phyloP scores from a whole-genome alignment of 352 stramenopile species.

The Phytopythium vexans region DNA sequence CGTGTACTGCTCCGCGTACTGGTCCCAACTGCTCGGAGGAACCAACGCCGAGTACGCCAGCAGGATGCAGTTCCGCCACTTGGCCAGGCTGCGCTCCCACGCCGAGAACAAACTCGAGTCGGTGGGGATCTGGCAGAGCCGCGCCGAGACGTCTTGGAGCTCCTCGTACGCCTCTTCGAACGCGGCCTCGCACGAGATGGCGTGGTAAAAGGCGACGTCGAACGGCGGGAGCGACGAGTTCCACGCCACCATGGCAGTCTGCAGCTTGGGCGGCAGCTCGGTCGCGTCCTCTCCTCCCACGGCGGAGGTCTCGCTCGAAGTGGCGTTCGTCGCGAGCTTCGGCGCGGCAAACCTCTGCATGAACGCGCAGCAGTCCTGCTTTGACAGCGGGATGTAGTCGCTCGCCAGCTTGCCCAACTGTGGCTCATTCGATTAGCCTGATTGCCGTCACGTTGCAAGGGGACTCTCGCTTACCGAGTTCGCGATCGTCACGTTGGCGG shows the following conservation, averaged over 20 bases:
- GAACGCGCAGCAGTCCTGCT: slow-evolving; percentile 58
- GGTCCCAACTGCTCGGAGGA: slow-evolving; percentile 54
- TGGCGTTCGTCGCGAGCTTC: slow-evolving; percentile 21
- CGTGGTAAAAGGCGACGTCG: slow-evolving; percentile 73
- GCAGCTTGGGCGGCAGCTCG: slow-evolving; percentile 47
- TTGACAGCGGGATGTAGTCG: slow-evolving; percentile 50
- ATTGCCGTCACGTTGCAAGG: not conserved
- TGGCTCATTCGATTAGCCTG: not conserved
- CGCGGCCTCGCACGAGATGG: slow-evolving; percentile 67
- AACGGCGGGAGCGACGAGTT: slow-evolving; percentile 75
- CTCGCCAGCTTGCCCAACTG: slow-evolving; percentile 65
- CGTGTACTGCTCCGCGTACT: slow-evolving; percentile 58
- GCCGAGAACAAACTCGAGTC: slow-evolving; percentile 27
- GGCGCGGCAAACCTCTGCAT: slow-evolving; percentile 53
- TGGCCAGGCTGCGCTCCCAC: slow-evolving; percentile 51
- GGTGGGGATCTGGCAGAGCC: slow-evolving; percentile 30
- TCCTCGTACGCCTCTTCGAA: slow-evolving; percentile 59
- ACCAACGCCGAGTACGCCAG: slow-evolving; percentile 70
- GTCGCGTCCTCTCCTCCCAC: slow-evolving; percentile 64
- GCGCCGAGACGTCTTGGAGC: slow-evolving; percentile 56
- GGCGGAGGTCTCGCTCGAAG: slow-evolving; percentile 12
- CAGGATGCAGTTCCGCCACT: slow-evolving; percentile 65
- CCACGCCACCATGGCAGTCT: slow-evolving; percentile 42
- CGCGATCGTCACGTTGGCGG: slow-evolving; percentile 57
- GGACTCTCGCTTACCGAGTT: slow-evolving; percentile 43